Evolutionary conservation across 2,329 filamentous ascomycete species (phyloP).

Genomic region (Cadophora sp.): DNA sequence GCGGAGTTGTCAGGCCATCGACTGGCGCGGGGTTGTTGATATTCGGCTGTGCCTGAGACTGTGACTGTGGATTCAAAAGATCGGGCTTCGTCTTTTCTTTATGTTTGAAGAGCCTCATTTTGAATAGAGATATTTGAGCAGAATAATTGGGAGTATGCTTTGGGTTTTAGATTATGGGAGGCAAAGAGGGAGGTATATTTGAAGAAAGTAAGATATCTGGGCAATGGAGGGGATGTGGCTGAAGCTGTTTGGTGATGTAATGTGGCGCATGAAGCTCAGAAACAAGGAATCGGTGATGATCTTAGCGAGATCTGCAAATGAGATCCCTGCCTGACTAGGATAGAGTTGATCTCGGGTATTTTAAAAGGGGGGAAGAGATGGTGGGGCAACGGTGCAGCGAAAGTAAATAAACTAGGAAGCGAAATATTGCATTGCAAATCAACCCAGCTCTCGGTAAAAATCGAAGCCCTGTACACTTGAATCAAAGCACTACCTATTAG

Average conservation of each 20-base stretch:
- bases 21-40: slow-evolving; percentile 12
- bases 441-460: background rate
- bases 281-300: slow-evolving; percentile 16
- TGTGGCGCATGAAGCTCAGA: slow-evolving; percentile 18
- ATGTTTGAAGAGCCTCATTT: slow-evolving; percentile 37
- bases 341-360: background rate
- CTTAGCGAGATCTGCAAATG: background rate
- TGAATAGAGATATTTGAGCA: background rate
- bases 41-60: slow-evolving; percentile 1
- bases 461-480: background rate
- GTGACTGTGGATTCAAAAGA: slow-evolving; percentile 13
- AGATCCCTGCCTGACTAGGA: slow-evolving; percentile 9
- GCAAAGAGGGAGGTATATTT: slow-evolving; percentile 9
- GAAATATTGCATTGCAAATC: background rate
- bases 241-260: slow-evolving; percentile 20
- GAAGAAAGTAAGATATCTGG: slow-evolving; percentile 9
- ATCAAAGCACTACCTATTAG: too few relatives aligned
- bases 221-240: slow-evolving; percentile 17
- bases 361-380: background rate
- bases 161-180: background rate
- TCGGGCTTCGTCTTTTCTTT: slow-evolving; percentile 34
- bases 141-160: background rate
- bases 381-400: background rate
- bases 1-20: slow-evolving; percentile 11
- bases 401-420: slow-evolving; percentile 1